Percentiles rank a stretch among this genome's conserved stretches.
Conservation (phyloP, 257 asterid genomes). For the Hygrophila difformis region DNA sequence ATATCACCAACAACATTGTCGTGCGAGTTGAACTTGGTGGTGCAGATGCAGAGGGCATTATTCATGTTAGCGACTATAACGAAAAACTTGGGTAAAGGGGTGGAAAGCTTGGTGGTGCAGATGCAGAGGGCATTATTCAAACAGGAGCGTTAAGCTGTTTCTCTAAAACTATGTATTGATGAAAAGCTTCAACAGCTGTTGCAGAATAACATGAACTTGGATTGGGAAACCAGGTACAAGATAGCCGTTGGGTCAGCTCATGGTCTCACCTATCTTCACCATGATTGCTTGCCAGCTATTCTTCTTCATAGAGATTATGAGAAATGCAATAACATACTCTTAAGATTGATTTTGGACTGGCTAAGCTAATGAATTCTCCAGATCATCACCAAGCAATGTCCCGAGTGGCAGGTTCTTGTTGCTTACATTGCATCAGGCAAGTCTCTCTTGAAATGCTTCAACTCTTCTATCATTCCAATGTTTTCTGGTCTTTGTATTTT, state of each 20-base stretch:
- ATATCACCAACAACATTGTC: too few species aligned
- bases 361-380: slow-evolving; percentile 88
- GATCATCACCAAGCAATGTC: slow-evolving; percentile 88
- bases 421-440: slow-evolving; percentile 98
- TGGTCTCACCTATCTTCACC: slow-evolving; percentile 90
- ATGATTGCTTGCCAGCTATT: slow-evolving; percentile 79
- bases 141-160: too few species aligned
- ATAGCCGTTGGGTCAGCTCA: slow-evolving; percentile 90
- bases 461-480: not conserved
- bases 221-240: slow-evolving; percentile 86
- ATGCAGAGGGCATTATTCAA: too few species aligned
- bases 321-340: slow-evolving; percentile 81
- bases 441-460: slow-evolving; percentile 11
- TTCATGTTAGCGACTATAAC: too few species aligned
- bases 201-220: too few species aligned
- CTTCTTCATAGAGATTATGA: slow-evolving; percentile 94
- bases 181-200: too few species aligned
- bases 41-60: too few species aligned
- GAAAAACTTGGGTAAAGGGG: too few species aligned
- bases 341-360: slow-evolving; percentile 96
- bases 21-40: too few species aligned
- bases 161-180: too few species aligned
- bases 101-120: too few species aligned
- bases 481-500: slow-evolving; percentile 8
- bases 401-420: slow-evolving; percentile 79